Evolutionary conservation across 148 eudicot species (phyloP), one percentile per base, ranked within the genome.

Genomic region (Euryodendron excelsum): DNA sequence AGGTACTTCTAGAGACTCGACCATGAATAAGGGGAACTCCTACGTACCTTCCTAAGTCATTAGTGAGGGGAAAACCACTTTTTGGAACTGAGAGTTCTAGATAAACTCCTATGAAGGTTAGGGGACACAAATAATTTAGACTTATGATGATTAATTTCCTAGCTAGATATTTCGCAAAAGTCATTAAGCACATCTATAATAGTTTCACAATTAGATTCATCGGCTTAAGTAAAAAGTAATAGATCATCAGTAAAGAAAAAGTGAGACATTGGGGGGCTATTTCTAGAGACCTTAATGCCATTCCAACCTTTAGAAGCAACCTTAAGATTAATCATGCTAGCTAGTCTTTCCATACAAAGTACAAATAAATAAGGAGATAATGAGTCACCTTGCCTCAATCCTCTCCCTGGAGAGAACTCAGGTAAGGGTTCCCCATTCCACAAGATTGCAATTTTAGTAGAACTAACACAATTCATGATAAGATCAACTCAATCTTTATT

Each of bases 291-390:
- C 9, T 23, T 30, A 0, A 50, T 4, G 3, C 39, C 39, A 1
- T 17, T 72, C 62, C 76, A 72, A 11, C 7, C 2, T 0, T 23
- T 1, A 4, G 0, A 1, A 1, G 4, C 10, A 2, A 72, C 76
- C 4, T 15, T 2, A 0, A 50, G 21, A 13, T 3, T 3, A 36
- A 72, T 72, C 21, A 50, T 41, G 4, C 31, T 21, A 4, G 33
- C 17, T 1, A 76, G 18, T 0, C 5, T 21, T 45, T 70, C 74
- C 31, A 70, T 70, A 4, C 74, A 70, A 10, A 70, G 17, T 5
- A 70, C 30, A 70, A 70, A 70, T 1, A 70, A 1, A 28, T 70
- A 44, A 12, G 47, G 74, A n/a, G 74, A 70, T 44, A 70, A 1
- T 0, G 74, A 56, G 44, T 70, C 74, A 3, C 74, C 33, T 15